Conservation (phyloP, 805 yeast genomes). For the Teunomyces barrocoloradensis region DNA sequence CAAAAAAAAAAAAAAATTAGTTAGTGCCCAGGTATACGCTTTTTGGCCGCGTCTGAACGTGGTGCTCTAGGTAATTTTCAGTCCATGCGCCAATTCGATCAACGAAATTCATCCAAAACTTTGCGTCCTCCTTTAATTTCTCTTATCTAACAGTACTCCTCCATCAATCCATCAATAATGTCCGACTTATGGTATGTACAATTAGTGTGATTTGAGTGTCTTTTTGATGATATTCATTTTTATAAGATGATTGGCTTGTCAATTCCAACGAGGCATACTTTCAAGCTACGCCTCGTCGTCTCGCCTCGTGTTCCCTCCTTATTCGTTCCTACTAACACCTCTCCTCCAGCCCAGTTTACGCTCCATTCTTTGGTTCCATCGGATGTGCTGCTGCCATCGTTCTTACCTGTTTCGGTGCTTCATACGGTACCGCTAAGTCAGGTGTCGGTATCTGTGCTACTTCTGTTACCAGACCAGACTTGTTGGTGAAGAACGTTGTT, state of each 20-base stretch:
- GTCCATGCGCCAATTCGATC: slow-evolving; percentile 1
- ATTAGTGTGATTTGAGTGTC: not conserved
- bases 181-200: slow-evolving; percentile 74
- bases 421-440: slow-evolving; percentile 98
- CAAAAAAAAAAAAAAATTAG: not conserved
- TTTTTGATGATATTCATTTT: too few species aligned
- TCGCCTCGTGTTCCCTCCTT: not conserved
- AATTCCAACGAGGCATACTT: not conserved
- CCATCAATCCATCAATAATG: slow-evolving; percentile 38
- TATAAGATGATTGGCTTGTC: not conserved
- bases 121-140: slow-evolving; percentile 4
- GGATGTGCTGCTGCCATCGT: slow-evolving; percentile 99
- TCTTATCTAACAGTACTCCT: slow-evolving; percentile 3
- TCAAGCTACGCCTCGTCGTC: not conserved
- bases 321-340: slow-evolving; percentile 15
- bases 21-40: not conserved
- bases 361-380: slow-evolving; percentile 97
- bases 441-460: slow-evolving; percentile 99
- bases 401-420: slow-evolving; percentile 98
- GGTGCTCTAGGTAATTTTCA: not conserved
- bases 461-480: slow-evolving; percentile 95
- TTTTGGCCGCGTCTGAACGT: not conserved
- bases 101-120: slow-evolving; percentile 3
- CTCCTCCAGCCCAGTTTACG: slow-evolving; percentile 29
- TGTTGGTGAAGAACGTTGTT: slow-evolving; percentile 86